Percentiles rank a stretch among this genome's conserved stretches.
Conservation (phyloP, 148 eudicot genomes). For the Rhododendron williamsianum region DNA sequence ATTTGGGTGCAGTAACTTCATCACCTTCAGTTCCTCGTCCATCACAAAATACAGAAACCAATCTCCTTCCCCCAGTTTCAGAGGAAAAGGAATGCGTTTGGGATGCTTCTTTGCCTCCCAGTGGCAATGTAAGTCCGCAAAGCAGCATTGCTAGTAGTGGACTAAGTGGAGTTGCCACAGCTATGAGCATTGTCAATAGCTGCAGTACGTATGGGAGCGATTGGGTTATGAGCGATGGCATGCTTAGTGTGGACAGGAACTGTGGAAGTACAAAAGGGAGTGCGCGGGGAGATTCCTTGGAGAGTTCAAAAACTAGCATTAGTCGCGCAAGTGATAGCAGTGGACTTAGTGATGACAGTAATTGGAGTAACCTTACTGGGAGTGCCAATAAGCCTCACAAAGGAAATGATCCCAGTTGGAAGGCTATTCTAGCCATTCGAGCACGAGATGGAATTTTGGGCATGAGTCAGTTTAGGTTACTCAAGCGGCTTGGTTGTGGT, state of each 20-base stretch:
- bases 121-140: slow-evolving; percentile 78
- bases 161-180: slow-evolving; percentile 38
- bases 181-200: slow-evolving; percentile 86
- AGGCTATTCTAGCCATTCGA: slow-evolving; percentile 47
- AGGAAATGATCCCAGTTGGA: slow-evolving; percentile 70
- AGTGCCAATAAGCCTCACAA: slow-evolving; percentile 93
- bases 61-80: slow-evolving; percentile 37
- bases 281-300: slow-evolving; percentile 60
- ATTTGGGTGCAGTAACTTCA: slow-evolving; percentile 29
- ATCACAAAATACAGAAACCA: slow-evolving; percentile 43
- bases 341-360: slow-evolving; percentile 91
- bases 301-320: slow-evolving; percentile 81
- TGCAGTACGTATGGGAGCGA: slow-evolving; percentile 71
- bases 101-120: slow-evolving; percentile 89
- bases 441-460: slow-evolving; percentile 49
- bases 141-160: slow-evolving; percentile 63
- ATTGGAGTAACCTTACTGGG: slow-evolving; percentile 87
- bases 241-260: slow-evolving; percentile 64
- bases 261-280: slow-evolving; percentile 60
- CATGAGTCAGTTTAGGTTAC: slow-evolving; percentile 46
- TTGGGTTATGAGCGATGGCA: slow-evolving; percentile 60
- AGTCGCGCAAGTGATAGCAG: slow-evolving; percentile 90
- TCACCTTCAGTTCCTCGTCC: slow-evolving; percentile 42
- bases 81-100: slow-evolving; percentile 84
- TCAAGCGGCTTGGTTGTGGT: slow-evolving; percentile 52